A percentile compares a stretch with the other conserved stretches of the same genome.
Conservation (phyloP, 257 asterid genomes). For the Solanum sitiens region DNA sequence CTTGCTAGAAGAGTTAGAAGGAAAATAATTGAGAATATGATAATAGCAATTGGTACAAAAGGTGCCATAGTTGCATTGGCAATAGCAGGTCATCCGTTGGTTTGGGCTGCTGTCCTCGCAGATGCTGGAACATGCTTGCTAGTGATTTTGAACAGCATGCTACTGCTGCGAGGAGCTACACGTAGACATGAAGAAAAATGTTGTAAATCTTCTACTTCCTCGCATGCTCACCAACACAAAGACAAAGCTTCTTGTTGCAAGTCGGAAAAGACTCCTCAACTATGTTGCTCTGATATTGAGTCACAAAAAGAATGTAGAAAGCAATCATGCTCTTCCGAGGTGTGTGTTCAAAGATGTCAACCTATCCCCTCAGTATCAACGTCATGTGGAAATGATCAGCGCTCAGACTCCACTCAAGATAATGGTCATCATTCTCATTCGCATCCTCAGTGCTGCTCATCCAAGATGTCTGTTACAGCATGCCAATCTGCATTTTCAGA, state of each 20-base stretch:
- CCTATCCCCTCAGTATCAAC: neutral
- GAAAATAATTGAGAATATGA: constrained; percentile 56
- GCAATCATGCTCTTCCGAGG: constrained; percentile 9
- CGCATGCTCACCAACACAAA: neutral
- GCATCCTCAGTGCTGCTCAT: neutral
- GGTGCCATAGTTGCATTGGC: constrained; percentile 58
- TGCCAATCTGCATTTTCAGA: neutral
- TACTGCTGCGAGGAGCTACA: constrained; percentile 27
- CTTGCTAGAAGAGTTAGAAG: constrained; percentile 42
- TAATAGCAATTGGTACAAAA: constrained; percentile 40
- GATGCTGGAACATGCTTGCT: constrained; percentile 80
- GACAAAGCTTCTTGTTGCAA: neutral
- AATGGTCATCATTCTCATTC: neutral
- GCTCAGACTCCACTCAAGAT: neutral
- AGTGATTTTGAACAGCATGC: constrained; percentile 82
- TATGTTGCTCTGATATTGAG: constrained; percentile 13
- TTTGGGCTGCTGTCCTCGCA: constrained; percentile 79
- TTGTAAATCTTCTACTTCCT: constrained; percentile 1
- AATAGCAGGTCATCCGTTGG: constrained; percentile 74
- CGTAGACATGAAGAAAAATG: neutral
- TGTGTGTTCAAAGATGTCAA: neutral
- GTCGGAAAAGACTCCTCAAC: neutral
- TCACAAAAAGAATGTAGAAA: constrained; percentile 4
- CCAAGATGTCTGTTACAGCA: neutral
- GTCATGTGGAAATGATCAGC: neutral